Evolutionary conservation across 176 grass and related monocot genomes (phyloP), one percentile per base, ranked within the genome.

Genomic region (Rhynchospora tenuis): DNA sequence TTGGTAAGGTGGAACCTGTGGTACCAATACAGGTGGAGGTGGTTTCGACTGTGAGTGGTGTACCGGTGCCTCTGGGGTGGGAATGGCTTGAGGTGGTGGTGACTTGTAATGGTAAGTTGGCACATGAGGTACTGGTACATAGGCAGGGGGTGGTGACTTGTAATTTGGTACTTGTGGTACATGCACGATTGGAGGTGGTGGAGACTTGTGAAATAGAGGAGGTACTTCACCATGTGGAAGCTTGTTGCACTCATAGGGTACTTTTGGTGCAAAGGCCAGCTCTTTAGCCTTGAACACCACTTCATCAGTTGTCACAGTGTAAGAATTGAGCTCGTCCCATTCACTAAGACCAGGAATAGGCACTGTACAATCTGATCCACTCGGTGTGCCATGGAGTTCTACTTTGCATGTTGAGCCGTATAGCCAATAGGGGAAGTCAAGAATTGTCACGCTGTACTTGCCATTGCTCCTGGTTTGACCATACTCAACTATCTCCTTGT

Each of bases 371-470:
- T 85, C 84, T 3, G 93, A 92, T 82, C 86, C 90, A 89, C 60
- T 85, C 52, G 93, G 90, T 58, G 93, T 90, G 19, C 84, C 86
- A 43, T 94, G 93, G 44, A 92, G 93, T 83, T 94, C 88, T 7
- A 92, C 90, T 73, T 92, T 94, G 68, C 93, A 94, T 0, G 81
- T 89, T 42, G 84, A 52, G 78, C 81, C 7, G 81, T 79, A 77
- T 81, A 84, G 69, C 63, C 78, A 52, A 46, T 88, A 87, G 77
- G 78, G 78, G 48, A 90, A 83, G 16, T 86, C 93, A 3, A 76
- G 84, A 70, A 94, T 83, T 45, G 11, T 78, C 47, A 92, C 84
- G 16, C 86, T 90, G 72, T 94, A 94, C 58, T 88, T 90, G 1
- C 90, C 93, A 55, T 89, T 90, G 86, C 45, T 83, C 75, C 20